phyloP scores from a whole-genome alignment of 345 rosid genomes.

The Nasturtium officinale region DNA sequence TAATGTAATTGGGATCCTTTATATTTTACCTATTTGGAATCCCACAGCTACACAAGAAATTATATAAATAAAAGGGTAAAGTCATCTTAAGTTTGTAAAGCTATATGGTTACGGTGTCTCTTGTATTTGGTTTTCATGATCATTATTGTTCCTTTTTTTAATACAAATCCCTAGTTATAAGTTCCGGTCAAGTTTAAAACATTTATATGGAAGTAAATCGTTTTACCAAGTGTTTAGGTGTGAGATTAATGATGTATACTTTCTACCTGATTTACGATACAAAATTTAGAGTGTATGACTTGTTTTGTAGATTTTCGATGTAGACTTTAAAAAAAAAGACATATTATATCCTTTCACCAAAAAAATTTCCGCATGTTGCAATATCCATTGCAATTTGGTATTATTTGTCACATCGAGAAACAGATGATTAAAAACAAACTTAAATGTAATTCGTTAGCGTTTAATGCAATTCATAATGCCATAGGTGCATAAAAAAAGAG shows the following conservation, averaged over 20 bases:
- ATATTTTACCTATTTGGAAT: background rate
- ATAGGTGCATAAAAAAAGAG: background rate
- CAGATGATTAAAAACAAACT: background rate
- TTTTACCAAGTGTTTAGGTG: background rate
- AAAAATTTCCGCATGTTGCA: background rate
- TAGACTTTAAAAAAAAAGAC: background rate
- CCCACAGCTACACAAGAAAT: background rate
- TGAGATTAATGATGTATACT: background rate
- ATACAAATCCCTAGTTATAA: background rate
- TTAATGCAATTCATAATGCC: background rate
- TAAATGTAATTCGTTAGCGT: conserved; percentile 2
- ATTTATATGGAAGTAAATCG: background rate
- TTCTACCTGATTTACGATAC: background rate
- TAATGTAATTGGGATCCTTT: background rate
- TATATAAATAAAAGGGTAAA: background rate
- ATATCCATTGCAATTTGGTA: background rate
- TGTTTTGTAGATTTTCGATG: background rate
- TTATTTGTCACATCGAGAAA: background rate
- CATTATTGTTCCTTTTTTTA: background rate
- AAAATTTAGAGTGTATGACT: background rate
- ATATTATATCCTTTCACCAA: background rate
- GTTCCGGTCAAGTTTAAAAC: background rate
- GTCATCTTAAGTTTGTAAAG: background rate
- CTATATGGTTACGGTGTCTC: background rate
- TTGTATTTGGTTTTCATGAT: background rate